Evolutionary conservation across 148 eudicot species (phyloP), one percentile per base, ranked within the genome.

Genomic region (Rhododendron molle): DNA sequence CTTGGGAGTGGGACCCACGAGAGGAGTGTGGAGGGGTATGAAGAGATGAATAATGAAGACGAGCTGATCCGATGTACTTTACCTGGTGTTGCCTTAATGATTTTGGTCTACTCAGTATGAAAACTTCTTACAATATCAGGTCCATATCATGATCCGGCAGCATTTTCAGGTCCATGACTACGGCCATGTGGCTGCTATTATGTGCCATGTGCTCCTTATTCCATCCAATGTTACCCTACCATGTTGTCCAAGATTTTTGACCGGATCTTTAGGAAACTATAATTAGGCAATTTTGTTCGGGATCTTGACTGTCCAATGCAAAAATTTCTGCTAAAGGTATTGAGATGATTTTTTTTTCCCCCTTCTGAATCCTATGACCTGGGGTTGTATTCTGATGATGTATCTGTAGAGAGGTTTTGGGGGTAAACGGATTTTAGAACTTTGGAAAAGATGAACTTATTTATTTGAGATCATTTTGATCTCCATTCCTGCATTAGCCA

Each of bases 131-230:
- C 14, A 40, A 76, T 38, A 18, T 76, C 21, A 32, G 79, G 79
- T 76, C 23, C 36, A 38, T 40, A 14, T 71, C 76, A 71, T 30
- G 38, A 30, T 71, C 76, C 38, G 76, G 76, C 76, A 30, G 76
- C 40, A 71, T 71, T 30, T 69, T 69, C 38, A 71, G 36, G 18
- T 30, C 38, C 49, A 77, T 73, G 43, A 44, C 44, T 2, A 1
- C 13, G 46, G 7, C 83, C 83, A 32, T 38, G 84, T 82, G 52
- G 21, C 34, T 62, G 52, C 30, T 7, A 40, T 60, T 28, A 62
- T 62, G 49, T 62, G 52, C 52, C 84, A 82, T 82, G 84, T 82
- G 84, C 84, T 62, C 49, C 47, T 21, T 40, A n/a, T 67, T 34
- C 46, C 47, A 43, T 36, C 46, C 46, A 74, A 18, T 16, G 78